Base-by-base conservation (phyloP, 2,329 filamentous ascomycete species). In the Epichloe coenophiala region DNA sequence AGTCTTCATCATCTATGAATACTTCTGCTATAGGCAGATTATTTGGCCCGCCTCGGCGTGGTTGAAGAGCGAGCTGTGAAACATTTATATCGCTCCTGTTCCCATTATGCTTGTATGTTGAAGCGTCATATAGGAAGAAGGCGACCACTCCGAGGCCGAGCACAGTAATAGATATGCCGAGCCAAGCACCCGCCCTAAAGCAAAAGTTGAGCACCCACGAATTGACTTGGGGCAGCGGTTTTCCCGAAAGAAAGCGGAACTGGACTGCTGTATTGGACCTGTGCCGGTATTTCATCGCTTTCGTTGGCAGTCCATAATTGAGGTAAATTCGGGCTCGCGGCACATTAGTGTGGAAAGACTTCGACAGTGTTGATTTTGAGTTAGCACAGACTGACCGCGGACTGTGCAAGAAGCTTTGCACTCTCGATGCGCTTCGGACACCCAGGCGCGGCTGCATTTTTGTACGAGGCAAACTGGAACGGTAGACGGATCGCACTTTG, bases 91-190 rank as follows among this genome's bases (percentile, higher is more conserved):
- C 90, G 56, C 73, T 71, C 27, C 76, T 74, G 6, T 75, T 78
- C 2, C 78, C 70, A 45, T 83, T 74, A 56, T 89, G 84, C 53
- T 80, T 82, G 71, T 98, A 98, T 13, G 93, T 98, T 45, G 81
- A 84, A 9, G 90, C 84, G 71, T 98, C 93, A 70, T 95, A 98
- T 59, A 93, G 59, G 69, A 98, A 98, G 74, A 98, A 96, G 46
- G 75, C 85, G 19, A 89, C 68, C 6, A 97, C 75, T 5, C 86
- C 74, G 3, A 76, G 70, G 36, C 85, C 83, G 50, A 86, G 65
- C 47, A 91, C 75, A 7, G 83, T 72, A 38, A 93, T 75, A 47
- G 91, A 86, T 52, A 86, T 81, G 39, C 93, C 93, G 27, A 69
- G 47, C 64, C 65, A 68, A 35, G 67, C 67, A 36, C 89, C 84